A percentile compares a stretch with the other conserved stretches of the same genome.
These are phyloP conservation scores for Pyronema domesticum DNA, from an alignment of 495 filamentous ascomycete genomes.

Conservation along the genomic window DNA sequence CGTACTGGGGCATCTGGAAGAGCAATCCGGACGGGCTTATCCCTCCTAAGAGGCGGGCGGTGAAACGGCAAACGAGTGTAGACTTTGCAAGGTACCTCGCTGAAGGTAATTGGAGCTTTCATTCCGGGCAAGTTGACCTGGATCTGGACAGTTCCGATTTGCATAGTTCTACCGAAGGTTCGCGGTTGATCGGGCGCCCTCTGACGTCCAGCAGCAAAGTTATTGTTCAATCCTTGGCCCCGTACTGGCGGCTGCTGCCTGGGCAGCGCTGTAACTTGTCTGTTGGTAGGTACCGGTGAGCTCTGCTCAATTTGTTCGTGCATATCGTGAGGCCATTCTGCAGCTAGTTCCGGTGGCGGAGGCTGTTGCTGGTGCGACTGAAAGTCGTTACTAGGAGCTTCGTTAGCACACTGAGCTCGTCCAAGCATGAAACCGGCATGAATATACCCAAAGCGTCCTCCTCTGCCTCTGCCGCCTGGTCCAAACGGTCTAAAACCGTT, in stretches of 20 bases:
- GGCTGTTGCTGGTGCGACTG: not conserved
- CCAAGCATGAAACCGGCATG: not conserved
- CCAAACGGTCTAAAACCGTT: conserved; percentile 62
- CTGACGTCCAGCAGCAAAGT: conserved; percentile 19
- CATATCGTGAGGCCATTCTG: conserved; percentile 75
- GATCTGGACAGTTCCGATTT: conserved; percentile 65
- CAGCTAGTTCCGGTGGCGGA: conserved; percentile 12
- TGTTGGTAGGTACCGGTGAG: conserved; percentile 31
- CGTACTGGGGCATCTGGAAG: conserved; percentile 57
- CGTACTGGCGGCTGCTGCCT: conserved; percentile 27
- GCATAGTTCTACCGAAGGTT: conserved; percentile 45
- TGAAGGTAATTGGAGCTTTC: conserved; percentile 49
- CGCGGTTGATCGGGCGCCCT: conserved; percentile 26
- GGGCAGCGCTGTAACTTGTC: conserved; percentile 27
- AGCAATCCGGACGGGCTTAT: conserved; percentile 92
- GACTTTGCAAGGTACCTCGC: conserved; percentile 57
- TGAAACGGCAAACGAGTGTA: conserved; percentile 91
- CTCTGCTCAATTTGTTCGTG: conserved; percentile 57
- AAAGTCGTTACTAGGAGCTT: not conserved
- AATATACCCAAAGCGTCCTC: conserved; percentile 23
- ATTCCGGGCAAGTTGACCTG: conserved; percentile 62
- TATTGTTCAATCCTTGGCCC: conserved; percentile 28
- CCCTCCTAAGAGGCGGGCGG: conserved; percentile 78
- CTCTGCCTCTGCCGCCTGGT: conserved; percentile 39
- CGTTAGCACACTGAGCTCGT: not conserved